These are phyloP conservation scores for Lippia alba DNA, from an alignment of 305 asterid genomes.

Conservation along the genomic window DNA sequence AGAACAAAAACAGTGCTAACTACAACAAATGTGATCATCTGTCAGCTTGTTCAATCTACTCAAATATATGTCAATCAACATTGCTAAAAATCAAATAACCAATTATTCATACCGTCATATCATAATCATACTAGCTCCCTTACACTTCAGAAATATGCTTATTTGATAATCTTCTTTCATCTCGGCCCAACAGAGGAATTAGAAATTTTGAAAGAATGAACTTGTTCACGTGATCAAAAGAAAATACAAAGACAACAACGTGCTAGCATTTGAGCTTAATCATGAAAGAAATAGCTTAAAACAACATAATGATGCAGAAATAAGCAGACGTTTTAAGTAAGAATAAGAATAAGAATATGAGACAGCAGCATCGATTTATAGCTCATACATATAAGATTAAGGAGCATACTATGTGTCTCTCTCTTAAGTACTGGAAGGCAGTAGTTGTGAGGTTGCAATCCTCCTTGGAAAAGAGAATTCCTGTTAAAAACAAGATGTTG, in stretches of 20 bases:
- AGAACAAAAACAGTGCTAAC: no score
- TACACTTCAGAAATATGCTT: not conserved
- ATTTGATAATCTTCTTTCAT: not conserved
- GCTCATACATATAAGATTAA: conserved; percentile 14
- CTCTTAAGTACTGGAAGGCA: conserved; percentile 94
- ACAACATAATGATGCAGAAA: no score
- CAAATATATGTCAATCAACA: not conserved
- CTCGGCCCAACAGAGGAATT: not conserved
- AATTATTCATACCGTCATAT: not conserved
- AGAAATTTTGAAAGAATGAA: not conserved
- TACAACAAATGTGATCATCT: not conserved
- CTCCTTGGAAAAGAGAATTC: conserved; percentile 93
- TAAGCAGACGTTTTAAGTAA: no score
- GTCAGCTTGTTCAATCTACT: not conserved
- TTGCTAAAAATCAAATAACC: not conserved
- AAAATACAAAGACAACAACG: no score
- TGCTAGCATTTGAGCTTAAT: not conserved
- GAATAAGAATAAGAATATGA: not conserved
- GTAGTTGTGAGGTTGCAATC: conserved; percentile 88
- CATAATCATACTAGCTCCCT: no score
- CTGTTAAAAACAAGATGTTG: conserved; percentile 91
- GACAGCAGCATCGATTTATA: not conserved
- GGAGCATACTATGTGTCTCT: conserved; percentile 75
- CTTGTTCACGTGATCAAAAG: not conserved
- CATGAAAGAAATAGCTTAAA: no score